Conservation (phyloP, 306 rosid genomes). For the Rubus idaeus region DNA sequence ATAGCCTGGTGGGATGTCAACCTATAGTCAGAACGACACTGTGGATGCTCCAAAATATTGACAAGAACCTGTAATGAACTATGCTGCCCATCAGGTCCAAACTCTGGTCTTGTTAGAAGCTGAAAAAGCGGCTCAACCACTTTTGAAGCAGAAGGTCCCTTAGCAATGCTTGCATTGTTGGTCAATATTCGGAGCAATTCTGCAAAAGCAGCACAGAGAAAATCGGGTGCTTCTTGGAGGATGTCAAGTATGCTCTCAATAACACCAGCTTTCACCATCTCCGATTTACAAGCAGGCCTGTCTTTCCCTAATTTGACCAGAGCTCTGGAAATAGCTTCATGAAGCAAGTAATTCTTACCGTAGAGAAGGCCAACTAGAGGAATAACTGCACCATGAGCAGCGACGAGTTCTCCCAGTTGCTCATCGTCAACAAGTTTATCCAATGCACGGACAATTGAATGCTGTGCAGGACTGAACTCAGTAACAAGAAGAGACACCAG, state of each 20-base stretch:
- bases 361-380: constrained; percentile 92
- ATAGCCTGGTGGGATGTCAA: constrained; percentile 83
- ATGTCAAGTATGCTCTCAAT: constrained; percentile 82
- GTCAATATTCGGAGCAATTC: constrained; percentile 95
- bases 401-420: constrained; percentile 95
- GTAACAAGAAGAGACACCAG: constrained; percentile 86
- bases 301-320: constrained; percentile 95
- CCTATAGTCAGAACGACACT: constrained; percentile 85
- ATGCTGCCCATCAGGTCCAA: constrained; percentile 96
- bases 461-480: constrained; percentile 86
- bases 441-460: constrained; percentile 85
- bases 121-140: constrained; percentile 88
- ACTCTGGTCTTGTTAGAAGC: constrained; percentile 76
- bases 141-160: constrained; percentile 88
- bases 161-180: constrained; percentile 94
- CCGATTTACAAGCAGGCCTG: constrained; percentile 95
- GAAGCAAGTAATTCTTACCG: constrained; percentile 87
- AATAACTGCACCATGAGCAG: constrained; percentile 86
- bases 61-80: constrained; percentile 94
- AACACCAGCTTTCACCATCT: constrained; percentile 97
- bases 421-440: constrained; percentile 98
- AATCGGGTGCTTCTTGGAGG: constrained; percentile 91
- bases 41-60: constrained; percentile 91
- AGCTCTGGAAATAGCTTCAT: constrained; percentile 91
- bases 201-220: constrained; percentile 78